Conservation (phyloP, 1,284 basidiomycete species). For the Apiotrichum gamsii region DNA sequence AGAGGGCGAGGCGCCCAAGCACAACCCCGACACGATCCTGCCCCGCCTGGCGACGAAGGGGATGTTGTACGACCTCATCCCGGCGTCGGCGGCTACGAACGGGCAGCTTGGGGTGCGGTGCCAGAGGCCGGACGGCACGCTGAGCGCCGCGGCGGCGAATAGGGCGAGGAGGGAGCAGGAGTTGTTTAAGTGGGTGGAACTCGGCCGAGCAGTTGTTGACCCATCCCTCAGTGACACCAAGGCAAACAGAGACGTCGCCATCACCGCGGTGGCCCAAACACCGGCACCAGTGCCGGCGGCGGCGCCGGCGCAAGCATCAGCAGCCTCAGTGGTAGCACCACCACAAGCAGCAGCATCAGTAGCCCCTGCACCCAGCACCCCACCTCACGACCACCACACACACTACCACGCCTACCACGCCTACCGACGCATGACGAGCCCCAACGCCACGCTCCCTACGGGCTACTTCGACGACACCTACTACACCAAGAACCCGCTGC, state of each 20-base stretch:
- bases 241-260: too few relatives aligned
- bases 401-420: not conserved
- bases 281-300: too few relatives aligned
- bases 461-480: not conserved
- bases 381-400: not conserved
- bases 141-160: slow-evolving; percentile 4
- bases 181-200: not conserved
- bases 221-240: too few relatives aligned
- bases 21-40: not conserved
- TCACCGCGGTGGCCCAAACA: too few relatives aligned
- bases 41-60: not conserved
- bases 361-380: not conserved
- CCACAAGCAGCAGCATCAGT: too few relatives aligned
- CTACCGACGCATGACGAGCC: not conserved
- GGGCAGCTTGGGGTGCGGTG: slow-evolving; percentile 6
- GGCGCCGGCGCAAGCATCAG: too few relatives aligned
- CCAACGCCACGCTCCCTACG: not conserved
- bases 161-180: slow-evolving; percentile 5
- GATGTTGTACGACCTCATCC: slow-evolving; percentile 12
- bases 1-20: not conserved
- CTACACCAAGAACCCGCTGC: slow-evolving; percentile 2
- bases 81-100: not conserved
- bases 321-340: too few relatives aligned
- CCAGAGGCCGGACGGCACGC: slow-evolving; percentile 3
- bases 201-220: too few relatives aligned